Percentiles rank a stretch among this genome's conserved stretches.
Conservation (phyloP, 139 green algal genomes). For the Ulvella scutata region DNA sequence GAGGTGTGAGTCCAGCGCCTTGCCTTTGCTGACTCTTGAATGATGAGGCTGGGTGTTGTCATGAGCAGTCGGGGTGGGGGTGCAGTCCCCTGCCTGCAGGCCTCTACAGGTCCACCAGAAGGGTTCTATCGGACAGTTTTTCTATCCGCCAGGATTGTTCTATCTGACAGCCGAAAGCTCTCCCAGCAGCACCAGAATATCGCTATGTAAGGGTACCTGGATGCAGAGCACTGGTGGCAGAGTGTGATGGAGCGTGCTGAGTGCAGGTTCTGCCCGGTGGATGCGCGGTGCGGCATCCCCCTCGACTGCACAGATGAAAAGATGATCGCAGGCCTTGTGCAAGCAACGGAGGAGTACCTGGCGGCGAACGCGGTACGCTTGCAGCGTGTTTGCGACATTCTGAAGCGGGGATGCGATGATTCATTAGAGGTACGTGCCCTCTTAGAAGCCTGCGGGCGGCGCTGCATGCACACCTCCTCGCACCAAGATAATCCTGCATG, state of each 20-base stretch:
- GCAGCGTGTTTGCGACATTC: not conserved
- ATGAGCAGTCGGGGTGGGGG: not conserved
- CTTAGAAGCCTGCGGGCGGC: too few species aligned
- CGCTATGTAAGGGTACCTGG: not conserved
- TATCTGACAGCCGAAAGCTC: not conserved
- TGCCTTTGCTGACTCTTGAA: not conserved
- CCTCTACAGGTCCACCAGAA: not conserved
- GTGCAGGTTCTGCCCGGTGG: conserved; percentile 42
- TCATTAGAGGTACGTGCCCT: too few species aligned
- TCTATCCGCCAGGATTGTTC: not conserved
- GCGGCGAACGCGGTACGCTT: not conserved
- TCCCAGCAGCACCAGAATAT: not conserved
- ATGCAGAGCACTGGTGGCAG: not conserved
- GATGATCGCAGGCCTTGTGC: not conserved
- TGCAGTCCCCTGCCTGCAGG: not conserved
- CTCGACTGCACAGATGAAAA: conserved; percentile 35
- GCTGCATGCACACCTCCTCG: too few species aligned
- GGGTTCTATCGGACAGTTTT: too few species aligned
- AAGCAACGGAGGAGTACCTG: not conserved
- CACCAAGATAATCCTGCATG: too few species aligned
- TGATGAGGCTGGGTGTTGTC: not conserved
- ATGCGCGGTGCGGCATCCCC: conserved; percentile 55
- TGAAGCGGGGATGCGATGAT: too few species aligned
- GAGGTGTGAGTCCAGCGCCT: not conserved
- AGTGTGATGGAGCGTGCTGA: not conserved